Evolutionary conservation across 768 basidiomycete genomes (phyloP).

Genomic region (Lactarius evosmus): DNA sequence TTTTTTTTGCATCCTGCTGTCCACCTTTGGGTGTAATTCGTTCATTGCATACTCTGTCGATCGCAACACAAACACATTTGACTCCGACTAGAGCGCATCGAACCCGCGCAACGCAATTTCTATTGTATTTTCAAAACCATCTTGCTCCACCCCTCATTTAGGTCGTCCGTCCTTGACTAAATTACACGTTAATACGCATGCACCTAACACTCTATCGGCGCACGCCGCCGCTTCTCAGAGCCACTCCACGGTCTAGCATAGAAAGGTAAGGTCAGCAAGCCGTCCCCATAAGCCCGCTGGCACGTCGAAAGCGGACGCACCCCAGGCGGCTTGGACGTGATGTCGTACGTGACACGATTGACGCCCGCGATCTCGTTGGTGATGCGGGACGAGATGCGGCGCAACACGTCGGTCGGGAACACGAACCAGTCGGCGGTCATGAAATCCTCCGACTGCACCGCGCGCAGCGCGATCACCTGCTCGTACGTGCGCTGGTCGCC

Average conservation of each 20-base stretch:
- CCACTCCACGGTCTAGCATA: constrained; percentile 36
- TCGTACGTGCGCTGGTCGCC: constrained; percentile 96
- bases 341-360: constrained; percentile 94
- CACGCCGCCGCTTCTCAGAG: constrained; percentile 24
- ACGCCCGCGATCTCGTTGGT: constrained; percentile 98
- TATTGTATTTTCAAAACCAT: constrained; percentile 22
- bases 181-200: constrained; percentile 15
- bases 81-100: constrained; percentile 22
- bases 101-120: constrained; percentile 23
- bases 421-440: constrained; percentile 99
- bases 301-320: constrained; percentile 44
- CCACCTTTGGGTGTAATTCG: constrained; percentile 14
- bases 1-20: constrained; percentile 5
- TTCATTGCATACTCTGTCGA: constrained; percentile 10
- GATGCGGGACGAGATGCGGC: constrained; percentile 91
- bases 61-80: constrained; percentile 17
- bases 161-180: constrained; percentile 7
- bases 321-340: constrained; percentile 95
- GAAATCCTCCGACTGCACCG: constrained; percentile 97
- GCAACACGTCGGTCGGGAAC: constrained; percentile 89
- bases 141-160: constrained; percentile 22
- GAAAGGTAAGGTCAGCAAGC: constrained; percentile 6
- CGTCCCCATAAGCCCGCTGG: too few relatives aligned
- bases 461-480: constrained; percentile 93
- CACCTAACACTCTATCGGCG: constrained; percentile 1